Evolutionary conservation across 106 monocot species (phyloP).

Genomic region (Dioscorea alata): DNA sequence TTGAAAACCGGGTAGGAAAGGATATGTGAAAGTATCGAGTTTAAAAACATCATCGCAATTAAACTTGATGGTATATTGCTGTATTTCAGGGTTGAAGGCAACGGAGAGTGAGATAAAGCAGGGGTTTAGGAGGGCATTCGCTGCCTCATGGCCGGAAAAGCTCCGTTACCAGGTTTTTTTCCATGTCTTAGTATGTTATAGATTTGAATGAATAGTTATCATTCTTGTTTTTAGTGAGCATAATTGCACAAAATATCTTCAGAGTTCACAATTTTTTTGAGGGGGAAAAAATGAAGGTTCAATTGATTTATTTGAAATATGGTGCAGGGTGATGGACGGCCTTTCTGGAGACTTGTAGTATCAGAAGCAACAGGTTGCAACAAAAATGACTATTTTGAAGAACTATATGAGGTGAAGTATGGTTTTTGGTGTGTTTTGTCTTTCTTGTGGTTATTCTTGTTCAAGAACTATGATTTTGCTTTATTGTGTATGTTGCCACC

Average conservation of each 20-base stretch:
- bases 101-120: constrained; percentile 53
- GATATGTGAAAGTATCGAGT: not conserved
- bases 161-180: constrained; percentile 74
- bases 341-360: constrained; percentile 83
- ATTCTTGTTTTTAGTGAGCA: no score
- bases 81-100: constrained; percentile 31
- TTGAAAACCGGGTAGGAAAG: no score
- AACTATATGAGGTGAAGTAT: constrained; percentile 75
- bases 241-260: no score
- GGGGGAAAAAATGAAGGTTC: no score
- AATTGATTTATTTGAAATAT: not conserved
- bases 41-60: not conserved
- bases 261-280: no score
- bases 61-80: no score
- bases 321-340: constrained; percentile 77
- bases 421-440: not conserved
- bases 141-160: constrained; percentile 71
- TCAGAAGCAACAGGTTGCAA: constrained; percentile 81
- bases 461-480: not conserved
- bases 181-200: not conserved
- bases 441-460: not conserved
- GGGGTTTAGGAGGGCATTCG: constrained; percentile 60
- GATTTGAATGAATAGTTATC: no score
- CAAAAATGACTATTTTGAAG: constrained; percentile 76
- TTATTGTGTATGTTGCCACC: not conserved